Conservation (phyloP, 257 asterid species). For the Penstemon barbatus region DNA sequence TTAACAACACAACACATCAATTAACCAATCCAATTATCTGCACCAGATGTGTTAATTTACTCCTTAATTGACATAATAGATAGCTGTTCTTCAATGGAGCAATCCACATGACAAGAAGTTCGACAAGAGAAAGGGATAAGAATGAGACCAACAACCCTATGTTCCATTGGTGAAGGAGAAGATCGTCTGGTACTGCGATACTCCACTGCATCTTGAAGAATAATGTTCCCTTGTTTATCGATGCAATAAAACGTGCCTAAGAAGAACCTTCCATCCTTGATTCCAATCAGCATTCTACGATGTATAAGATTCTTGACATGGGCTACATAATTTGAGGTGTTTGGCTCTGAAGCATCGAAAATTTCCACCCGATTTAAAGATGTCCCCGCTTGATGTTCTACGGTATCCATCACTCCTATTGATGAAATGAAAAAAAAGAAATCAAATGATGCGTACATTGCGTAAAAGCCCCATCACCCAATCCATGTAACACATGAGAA, state of each 20-base stretch:
- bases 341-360: constrained; percentile 36
- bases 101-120: constrained; percentile 75
- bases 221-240: constrained; percentile 91
- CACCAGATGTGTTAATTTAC: constrained; percentile 5
- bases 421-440: too few relatives aligned
- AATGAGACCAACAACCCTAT: constrained; percentile 78
- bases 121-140: constrained; percentile 79
- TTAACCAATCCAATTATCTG: too few relatives aligned
- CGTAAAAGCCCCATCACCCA: too few relatives aligned
- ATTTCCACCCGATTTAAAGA: constrained; percentile 28
- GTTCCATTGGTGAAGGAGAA: constrained; percentile 86
- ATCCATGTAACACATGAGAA: too few relatives aligned
- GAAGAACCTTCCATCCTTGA: constrained; percentile 82
- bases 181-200: constrained; percentile 75
- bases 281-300: constrained; percentile 69
- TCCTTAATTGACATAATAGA: constrained; percentile 55
- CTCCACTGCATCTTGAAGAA: constrained; percentile 90
- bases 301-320: constrained; percentile 64
- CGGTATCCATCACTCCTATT: constrained; percentile 30
- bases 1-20: too few relatives aligned
- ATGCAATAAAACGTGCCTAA: constrained; percentile 76
- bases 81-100: constrained; percentile 75
- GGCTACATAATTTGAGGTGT: constrained; percentile 39
- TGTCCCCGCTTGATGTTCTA: constrained; percentile 23
- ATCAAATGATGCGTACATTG: too few relatives aligned